Conservation (phyloP, 768 basidiomycete genomes). For the Leucocoprinus birnbaumii region DNA sequence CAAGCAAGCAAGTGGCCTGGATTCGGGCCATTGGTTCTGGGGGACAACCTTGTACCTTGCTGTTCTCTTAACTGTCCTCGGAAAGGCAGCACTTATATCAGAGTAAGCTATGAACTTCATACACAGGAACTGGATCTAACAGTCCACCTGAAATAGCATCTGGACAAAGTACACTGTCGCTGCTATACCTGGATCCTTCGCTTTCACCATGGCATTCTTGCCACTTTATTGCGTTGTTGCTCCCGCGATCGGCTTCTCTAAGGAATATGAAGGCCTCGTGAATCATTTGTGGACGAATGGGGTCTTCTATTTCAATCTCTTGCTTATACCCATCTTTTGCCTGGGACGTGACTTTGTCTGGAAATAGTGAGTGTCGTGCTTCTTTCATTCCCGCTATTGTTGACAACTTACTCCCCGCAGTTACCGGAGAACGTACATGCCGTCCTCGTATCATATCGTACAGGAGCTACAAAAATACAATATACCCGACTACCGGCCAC, state of each 20-base stretch:
- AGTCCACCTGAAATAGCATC: constrained; percentile 47
- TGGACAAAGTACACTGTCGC: constrained; percentile 99
- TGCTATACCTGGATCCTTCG: constrained; percentile 95
- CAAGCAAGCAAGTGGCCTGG: constrained; percentile 74
- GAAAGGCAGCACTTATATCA: constrained; percentile 95
- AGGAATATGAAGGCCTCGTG: constrained; percentile 87
- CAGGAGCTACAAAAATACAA: constrained; percentile 99
- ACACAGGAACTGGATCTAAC: not conserved
- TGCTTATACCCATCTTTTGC: constrained; percentile 83
- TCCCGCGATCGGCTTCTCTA: constrained; percentile 84
- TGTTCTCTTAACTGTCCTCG: constrained; percentile 91
- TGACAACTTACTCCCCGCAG: constrained; percentile 34
- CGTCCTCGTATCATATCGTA: constrained; percentile 95
- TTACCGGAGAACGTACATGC: constrained; percentile 87
- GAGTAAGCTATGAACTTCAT: constrained; percentile 65
- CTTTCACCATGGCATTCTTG: constrained; percentile 94
- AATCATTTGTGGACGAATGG: constrained; percentile 85
- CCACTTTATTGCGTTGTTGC: constrained; percentile 89
- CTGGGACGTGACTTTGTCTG: constrained; percentile 88
- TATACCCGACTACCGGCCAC: constrained; percentile 92
- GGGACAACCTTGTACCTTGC: constrained; percentile 94
- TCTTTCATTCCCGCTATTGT: constrained; percentile 8
- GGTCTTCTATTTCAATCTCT: constrained; percentile 86
- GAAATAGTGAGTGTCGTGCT: constrained; percentile 79
- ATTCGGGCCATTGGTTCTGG: constrained; percentile 98